Evolutionary conservation across 2,329 filamentous ascomycete genomes (phyloP), one percentile per base, ranked within the genome.

Genomic region (Aspergillus texensis): DNA sequence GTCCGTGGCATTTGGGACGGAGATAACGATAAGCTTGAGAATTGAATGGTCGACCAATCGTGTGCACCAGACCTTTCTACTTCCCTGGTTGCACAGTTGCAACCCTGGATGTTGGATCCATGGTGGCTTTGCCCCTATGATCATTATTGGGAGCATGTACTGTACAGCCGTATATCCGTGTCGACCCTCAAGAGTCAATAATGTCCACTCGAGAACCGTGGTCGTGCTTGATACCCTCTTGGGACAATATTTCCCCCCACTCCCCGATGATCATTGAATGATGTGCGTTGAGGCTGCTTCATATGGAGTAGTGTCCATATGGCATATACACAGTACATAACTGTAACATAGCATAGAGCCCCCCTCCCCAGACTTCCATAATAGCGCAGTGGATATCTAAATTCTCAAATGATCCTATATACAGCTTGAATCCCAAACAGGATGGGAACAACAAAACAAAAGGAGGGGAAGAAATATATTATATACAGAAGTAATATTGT

Each of bases 371-470:
- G 26, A 19, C 8, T 26, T 50, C 16, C 2, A 16, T 19, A 50
- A 30, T 26, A 19, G 30, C 14, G 16, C n/a, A 52, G 28, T 21
- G 28, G 48, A 32, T 52, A 32, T 52, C 28, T n/a, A 30, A 52
- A 52, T 21, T n/a, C 30, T 32, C 28, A n/a, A 32, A 52, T 28
- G 39, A 34, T n/a, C 11, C 39, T 59, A 59, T 53, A 39, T 59
- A 59, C 46, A 52, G 6, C n/a, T 12, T 52, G 16, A 16, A 52
- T 12, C 16, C 48, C 28, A n/a, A 28, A 61, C 28, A 36, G 41
- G 53, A 56, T 53, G 34, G 53, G 34, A 46, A 36, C 5, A 62
- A 52, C 41, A 4, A 57, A 45, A 43, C 30, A 32, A 50, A 57
- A 43, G n/a, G 32, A 56, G 10, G 24, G 53, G 24, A 53, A 59